Evolutionary conservation across 345 rosid genomes (phyloP).

Genomic region (Gossypium raimondii): DNA sequence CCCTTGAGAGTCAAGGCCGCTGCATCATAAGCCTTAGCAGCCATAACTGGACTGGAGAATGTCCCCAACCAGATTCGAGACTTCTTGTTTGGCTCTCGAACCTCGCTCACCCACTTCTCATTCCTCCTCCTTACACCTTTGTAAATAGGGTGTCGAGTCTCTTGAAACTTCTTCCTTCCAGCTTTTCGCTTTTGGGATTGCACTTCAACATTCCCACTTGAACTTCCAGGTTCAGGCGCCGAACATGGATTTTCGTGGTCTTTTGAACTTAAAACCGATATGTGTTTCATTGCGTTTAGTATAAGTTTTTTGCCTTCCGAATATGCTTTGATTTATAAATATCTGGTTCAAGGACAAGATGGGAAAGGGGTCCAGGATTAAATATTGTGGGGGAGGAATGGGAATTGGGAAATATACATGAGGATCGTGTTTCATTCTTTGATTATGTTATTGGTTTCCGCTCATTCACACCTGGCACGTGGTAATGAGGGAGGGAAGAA

Average conservation of each 20-base stretch:
- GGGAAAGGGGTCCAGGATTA: neutral
- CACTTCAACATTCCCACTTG: neutral
- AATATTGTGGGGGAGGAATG: neutral
- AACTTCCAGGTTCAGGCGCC: neutral
- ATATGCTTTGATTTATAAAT: neutral
- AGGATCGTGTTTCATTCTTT: neutral
- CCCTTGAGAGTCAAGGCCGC: constrained; percentile 45
- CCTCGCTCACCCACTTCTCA: constrained; percentile 57
- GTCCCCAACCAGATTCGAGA: constrained; percentile 52
- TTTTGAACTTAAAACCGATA: neutral
- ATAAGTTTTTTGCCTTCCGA: neutral
- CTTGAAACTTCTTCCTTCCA: constrained; percentile 50
- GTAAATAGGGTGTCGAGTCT: constrained; percentile 51
- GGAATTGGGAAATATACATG: neutral
- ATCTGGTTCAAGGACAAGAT: neutral
- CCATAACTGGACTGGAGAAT: constrained; percentile 36
- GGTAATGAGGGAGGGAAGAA: neutral
- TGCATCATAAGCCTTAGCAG: constrained; percentile 50
- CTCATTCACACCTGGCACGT: neutral
- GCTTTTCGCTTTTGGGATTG: constrained; percentile 34
- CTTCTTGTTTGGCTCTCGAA: constrained; percentile 37
- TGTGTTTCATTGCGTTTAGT: neutral
- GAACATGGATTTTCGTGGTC: neutral
- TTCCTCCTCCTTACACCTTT: constrained; percentile 48
- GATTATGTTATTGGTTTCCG: neutral